Evolutionary conservation across 129 eudicot species (phyloP).

Genomic region (Apium graveolens): DNA sequence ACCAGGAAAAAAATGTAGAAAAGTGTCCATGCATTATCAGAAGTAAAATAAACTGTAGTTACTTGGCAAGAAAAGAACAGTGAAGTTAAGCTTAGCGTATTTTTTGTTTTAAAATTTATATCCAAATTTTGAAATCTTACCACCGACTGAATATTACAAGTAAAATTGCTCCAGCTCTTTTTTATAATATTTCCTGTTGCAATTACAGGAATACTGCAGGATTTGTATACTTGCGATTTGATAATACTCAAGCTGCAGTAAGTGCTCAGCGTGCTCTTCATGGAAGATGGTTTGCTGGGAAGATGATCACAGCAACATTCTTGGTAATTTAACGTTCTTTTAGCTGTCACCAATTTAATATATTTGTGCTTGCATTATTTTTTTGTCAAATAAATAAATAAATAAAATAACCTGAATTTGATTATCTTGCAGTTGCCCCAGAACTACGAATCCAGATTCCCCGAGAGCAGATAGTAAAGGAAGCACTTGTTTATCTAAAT

Average conservation of each 20-base stretch:
- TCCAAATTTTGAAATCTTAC: background rate
- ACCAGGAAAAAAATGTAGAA: background rate
- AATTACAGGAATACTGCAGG: slow-evolving; percentile 61
- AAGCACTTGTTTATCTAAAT: background rate
- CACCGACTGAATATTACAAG: background rate
- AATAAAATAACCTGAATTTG: background rate
- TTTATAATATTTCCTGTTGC: background rate
- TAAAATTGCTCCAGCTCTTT: background rate
- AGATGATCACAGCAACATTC: slow-evolving; percentile 80
- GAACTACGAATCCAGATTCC: slow-evolving; percentile 62
- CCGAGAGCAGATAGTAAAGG: slow-evolving; percentile 37
- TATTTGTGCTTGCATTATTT: background rate
- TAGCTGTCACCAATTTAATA: background rate
- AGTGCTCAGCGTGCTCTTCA: slow-evolving; percentile 78
- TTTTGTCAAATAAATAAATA: background rate
- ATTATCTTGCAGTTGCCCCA: slow-evolving; percentile 38
- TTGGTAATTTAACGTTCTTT: slow-evolving; percentile 34
- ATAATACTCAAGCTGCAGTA: slow-evolving; percentile 49
- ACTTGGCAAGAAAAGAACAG: background rate
- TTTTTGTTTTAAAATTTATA: background rate
- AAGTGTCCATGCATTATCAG: background rate
- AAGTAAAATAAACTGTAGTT: background rate
- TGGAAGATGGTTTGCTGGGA: slow-evolving; percentile 95
- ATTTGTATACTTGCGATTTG: slow-evolving; percentile 70
- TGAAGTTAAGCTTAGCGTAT: background rate